Evolutionary conservation across 2,329 filamentous ascomycete species (phyloP), one percentile per base, ranked within the genome.

Genomic region (Penicillium freii): DNA sequence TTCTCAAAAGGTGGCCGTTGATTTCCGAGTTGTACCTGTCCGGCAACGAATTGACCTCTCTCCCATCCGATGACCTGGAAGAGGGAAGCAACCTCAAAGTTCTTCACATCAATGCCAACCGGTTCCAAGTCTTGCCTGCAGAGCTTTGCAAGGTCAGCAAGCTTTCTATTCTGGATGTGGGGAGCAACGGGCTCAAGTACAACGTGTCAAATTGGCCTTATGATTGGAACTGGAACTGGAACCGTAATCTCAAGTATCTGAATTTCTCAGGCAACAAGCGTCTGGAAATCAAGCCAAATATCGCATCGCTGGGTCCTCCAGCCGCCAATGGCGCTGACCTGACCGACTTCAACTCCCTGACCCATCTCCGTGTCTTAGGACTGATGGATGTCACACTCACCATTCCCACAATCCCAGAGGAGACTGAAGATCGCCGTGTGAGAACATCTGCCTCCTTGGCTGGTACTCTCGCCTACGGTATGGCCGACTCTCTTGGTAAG

Each of bases 171-270:
- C 81, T 99, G 50, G 94, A 99, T 75, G 95, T 95, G 61, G 93
- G 92, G 59, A 97, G 90, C 81, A 99, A 99, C 71, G 87, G 85
- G 23, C 81, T 99, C 56, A 99, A 97, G 75, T 99, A 99, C 82
- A 99, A 99, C 72, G 95, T 99, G 47, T 94, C 92, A 31, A 99
- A 99, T 70, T 96, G 96, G 82, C 94, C 93, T 0, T 99, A 99
- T 71, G 94, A 99, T 72, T 99, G 94, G 94, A 99, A 99, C 69
- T 99, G 94, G 94, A 97, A 97, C 70, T 90, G 94, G 82, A 99
- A 99, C 69, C 91, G 90, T 48, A 95, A 97, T 67, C 79, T 99
- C 63, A 89, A 92, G 62, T 99, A 95, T 70, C 87, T 99, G 61
- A 99, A 97, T 70, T 81, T 99, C 69, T 97, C 93, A 0, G 94